Evolutionary conservation across 306 rosid species (phyloP).

Genomic region (Cicer pinnatifidum): DNA sequence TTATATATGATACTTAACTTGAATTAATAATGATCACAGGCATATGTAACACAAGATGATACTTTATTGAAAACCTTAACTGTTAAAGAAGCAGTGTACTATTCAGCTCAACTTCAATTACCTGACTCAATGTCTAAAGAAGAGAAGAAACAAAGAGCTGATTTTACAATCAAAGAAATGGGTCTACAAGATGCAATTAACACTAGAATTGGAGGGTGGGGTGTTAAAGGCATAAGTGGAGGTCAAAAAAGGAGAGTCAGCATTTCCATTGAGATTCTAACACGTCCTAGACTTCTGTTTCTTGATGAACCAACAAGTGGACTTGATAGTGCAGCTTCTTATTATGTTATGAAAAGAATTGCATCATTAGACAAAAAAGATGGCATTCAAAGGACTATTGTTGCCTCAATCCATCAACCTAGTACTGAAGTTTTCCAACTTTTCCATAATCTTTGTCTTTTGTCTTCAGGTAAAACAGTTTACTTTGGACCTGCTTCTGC

Average conservation of each 20-base stretch:
- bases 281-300: conserved; percentile 52
- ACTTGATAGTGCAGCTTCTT: conserved; percentile 81
- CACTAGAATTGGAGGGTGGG: conserved; percentile 63
- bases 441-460: conserved; percentile 67
- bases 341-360: conserved; percentile 70
- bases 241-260: conserved; percentile 58
- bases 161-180: conserved; percentile 53
- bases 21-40: conserved; percentile 27
- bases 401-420: conserved; percentile 80
- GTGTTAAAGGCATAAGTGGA: conserved; percentile 54
- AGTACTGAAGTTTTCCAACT: conserved; percentile 72
- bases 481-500: conserved; percentile 75
- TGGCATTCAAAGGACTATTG: conserved; percentile 51
- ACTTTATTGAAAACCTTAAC: conserved; percentile 51
- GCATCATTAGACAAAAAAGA: conserved; percentile 47
- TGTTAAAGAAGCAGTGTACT: conserved; percentile 53
- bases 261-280: conserved; percentile 58
- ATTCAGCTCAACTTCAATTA: conserved; percentile 59
- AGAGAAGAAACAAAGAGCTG: conserved; percentile 57
- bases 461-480: conserved; percentile 64
- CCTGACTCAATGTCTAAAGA: conserved; percentile 50
- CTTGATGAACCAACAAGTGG: conserved; percentile 69
- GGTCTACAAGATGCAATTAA: conserved; percentile 54
- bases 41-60: conserved; percentile 59
- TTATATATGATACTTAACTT: background rate